Conservation (phyloP, 2,329 filamentous ascomycete genomes). For the Colletotrichum spaethianum region DNA sequence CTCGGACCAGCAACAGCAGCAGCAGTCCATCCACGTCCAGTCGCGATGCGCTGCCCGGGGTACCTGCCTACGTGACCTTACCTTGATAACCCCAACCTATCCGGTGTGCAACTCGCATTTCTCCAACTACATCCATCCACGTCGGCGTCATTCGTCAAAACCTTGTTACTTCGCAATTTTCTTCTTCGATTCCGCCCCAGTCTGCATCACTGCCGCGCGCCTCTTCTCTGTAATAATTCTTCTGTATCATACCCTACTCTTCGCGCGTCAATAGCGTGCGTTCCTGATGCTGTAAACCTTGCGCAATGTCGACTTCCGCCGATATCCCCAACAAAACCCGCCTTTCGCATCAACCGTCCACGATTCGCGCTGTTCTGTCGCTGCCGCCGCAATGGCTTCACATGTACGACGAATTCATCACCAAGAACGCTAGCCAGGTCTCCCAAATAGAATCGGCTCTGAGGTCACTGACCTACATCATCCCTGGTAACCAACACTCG, state of each 20-base stretch:
- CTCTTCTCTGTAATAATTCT: neutral
- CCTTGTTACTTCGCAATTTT: neutral
- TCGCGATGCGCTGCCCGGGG: slow-evolving; percentile 33
- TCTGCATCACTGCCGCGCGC: neutral
- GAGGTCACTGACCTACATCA: slow-evolving; percentile 94
- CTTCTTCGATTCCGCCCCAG: neutral
- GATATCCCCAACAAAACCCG: slow-evolving; percentile 40
- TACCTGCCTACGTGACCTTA: neutral
- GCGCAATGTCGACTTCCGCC: slow-evolving; percentile 40
- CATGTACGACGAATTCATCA: slow-evolving; percentile 91
- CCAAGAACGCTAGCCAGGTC: slow-evolving; percentile 93
- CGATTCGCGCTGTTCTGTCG: slow-evolving; percentile 58
- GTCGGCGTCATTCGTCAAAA: neutral
- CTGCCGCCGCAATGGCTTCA: slow-evolving; percentile 76
- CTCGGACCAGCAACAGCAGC: neutral
- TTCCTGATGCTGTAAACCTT: slow-evolving; percentile 12
- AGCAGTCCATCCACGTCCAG: slow-evolving; percentile 1
- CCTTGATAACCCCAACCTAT: slow-evolving; percentile 4
- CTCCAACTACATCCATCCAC: slow-evolving; percentile 6
- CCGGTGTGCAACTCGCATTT: neutral
- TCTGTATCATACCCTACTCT: neutral
- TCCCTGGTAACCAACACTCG: slow-evolving; percentile 74
- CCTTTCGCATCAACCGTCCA: slow-evolving; percentile 31
- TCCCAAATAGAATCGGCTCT: slow-evolving; percentile 95
- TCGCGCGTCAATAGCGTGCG: neutral